Conservation (phyloP, 345 rosid genomes). For the Salix dunnii region DNA sequence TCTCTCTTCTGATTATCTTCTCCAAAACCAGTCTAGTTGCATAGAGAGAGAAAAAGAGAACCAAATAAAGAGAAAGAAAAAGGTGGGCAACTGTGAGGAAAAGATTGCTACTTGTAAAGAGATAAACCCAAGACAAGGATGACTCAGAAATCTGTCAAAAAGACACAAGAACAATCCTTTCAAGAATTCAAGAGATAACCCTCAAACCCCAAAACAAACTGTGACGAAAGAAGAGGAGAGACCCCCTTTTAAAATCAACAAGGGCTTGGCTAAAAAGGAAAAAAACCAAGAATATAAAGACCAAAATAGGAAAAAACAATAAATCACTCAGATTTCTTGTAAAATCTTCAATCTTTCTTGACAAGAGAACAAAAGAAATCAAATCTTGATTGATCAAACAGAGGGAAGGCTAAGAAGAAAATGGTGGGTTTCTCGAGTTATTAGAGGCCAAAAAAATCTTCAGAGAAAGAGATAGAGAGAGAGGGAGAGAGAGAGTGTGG, state of each 20-base stretch:
- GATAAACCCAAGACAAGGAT: background rate
- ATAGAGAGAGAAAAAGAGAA: constrained; percentile 4
- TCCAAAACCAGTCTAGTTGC: constrained; percentile 15
- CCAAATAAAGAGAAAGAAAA: background rate
- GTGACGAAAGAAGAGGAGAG: background rate
- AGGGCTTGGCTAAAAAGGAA: background rate
- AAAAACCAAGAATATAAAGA: background rate
- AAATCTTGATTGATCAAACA: background rate
- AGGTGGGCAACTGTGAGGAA: constrained; percentile 12
- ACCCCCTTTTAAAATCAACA: background rate
- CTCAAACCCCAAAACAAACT: background rate
- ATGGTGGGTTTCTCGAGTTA: no score
- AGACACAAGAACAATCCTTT: constrained; percentile 5
- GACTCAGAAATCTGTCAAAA: constrained; percentile 26
- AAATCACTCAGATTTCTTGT: background rate
- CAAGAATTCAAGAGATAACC: background rate
- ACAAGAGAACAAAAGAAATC: background rate
- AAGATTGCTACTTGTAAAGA: constrained; percentile 12
- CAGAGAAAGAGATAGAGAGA: background rate
- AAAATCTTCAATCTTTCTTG: background rate
- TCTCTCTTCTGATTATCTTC: background rate
- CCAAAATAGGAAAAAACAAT: background rate
- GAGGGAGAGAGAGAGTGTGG: no score
- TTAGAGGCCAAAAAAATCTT: no score
- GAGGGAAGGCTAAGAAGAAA: no score